Conservation (phyloP, 2,329 filamentous ascomycete species). For the Ceratocystis harringtonii region DNA sequence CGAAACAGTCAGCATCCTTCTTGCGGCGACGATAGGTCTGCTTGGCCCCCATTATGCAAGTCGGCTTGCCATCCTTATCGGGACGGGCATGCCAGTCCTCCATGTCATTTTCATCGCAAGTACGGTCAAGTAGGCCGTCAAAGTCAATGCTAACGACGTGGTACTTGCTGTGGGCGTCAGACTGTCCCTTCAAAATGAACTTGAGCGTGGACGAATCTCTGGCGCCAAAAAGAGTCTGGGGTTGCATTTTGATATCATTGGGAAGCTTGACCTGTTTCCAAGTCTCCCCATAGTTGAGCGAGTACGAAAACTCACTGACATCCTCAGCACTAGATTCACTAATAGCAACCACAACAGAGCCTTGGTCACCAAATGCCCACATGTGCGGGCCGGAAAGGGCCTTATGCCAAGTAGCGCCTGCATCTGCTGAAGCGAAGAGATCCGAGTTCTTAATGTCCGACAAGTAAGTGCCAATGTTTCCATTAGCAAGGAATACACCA, state of each 20-base stretch:
- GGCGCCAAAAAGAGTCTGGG: conserved; percentile 67
- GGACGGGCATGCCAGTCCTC: conserved; percentile 79
- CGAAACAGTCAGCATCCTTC: conserved; percentile 74
- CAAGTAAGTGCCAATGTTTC: conserved; percentile 69
- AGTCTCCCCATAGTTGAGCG: conserved; percentile 72
- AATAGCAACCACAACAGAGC: conserved; percentile 73
- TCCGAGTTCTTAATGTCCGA: conserved; percentile 57
- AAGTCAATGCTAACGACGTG: conserved; percentile 72
- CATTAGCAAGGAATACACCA: conserved; percentile 83
- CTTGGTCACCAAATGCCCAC: conserved; percentile 91
- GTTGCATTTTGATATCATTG: conserved; percentile 49
- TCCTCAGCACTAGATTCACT: conserved; percentile 53
- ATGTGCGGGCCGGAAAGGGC: conserved; percentile 71
- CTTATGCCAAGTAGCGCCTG: conserved; percentile 69
- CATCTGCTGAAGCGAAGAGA: conserved; percentile 81
- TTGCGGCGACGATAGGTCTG: conserved; percentile 78
- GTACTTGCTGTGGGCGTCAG: conserved; percentile 37
- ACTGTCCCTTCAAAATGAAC: conserved; percentile 60
- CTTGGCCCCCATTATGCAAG: conserved; percentile 90
- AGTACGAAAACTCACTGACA: conserved; percentile 50
- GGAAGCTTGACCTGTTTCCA: conserved; percentile 64
- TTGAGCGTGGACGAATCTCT: conserved; percentile 87
- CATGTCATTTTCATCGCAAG: conserved; percentile 64
- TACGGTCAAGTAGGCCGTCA: conserved; percentile 59
- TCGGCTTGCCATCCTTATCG: conserved; percentile 63